phyloP scores from a whole-genome alignment of 2,329 filamentous ascomycete species.

The Penicillium sp. region DNA sequence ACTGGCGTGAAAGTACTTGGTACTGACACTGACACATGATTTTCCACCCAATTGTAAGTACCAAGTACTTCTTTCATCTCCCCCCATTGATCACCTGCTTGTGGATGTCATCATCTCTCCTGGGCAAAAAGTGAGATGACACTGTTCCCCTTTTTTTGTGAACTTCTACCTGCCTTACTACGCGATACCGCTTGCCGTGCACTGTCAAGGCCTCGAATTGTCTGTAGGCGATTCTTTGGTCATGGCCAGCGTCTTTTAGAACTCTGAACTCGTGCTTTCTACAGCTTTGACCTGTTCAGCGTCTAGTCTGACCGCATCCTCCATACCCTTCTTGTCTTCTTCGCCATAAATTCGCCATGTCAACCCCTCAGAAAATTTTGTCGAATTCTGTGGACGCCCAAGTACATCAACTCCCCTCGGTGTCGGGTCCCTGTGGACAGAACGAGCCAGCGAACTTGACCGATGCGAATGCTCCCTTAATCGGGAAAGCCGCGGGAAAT shows the following conservation, averaged over 20 bases:
- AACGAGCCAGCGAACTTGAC: neutral
- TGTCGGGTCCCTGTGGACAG: constrained; percentile 1
- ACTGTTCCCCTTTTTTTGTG: constrained; percentile 3
- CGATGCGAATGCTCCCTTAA: constrained; percentile 8
- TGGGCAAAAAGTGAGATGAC: constrained; percentile 10
- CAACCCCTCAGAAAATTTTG: constrained; percentile 2
- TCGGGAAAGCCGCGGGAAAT: constrained; percentile 5
- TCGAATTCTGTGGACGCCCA: constrained; percentile 3
- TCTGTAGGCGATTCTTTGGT: constrained; percentile 5
- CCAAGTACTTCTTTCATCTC: constrained; percentile 3
- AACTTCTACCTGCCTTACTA: neutral
- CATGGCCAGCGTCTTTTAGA: constrained; percentile 16
- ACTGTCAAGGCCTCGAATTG: constrained; percentile 2
- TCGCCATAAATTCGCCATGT: too few species aligned
- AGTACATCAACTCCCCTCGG: neutral
- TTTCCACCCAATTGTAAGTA: too few species aligned
- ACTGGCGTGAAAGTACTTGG: neutral
- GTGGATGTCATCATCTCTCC: constrained; percentile 19
- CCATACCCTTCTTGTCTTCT: neutral
- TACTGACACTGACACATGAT: too few species aligned
- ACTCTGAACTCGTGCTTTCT: constrained; percentile 7
- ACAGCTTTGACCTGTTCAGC: constrained; percentile 6
- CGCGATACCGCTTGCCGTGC: neutral
- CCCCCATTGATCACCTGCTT: constrained; percentile 19
- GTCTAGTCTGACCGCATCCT: neutral